phyloP scores from a whole-genome alignment of 1,284 basidiomycete genomes.

The Cerrena zonata region DNA sequence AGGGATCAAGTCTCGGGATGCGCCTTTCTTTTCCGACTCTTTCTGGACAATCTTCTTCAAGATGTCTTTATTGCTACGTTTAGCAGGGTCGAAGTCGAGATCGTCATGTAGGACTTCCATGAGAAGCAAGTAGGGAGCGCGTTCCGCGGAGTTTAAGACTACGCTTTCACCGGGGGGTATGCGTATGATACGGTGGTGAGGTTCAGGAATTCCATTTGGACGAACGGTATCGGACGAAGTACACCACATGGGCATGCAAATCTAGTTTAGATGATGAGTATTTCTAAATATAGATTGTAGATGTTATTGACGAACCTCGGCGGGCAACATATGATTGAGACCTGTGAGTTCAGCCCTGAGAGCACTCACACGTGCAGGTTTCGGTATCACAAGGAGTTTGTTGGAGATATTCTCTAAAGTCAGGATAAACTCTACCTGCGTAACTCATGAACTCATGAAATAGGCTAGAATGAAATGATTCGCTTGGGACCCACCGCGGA shows the following conservation, averaged over 20 bases:
- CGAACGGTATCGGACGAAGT: constrained; percentile 57
- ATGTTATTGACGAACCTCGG: constrained; percentile 54
- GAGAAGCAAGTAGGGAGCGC: constrained; percentile 89
- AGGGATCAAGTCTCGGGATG: constrained; percentile 44
- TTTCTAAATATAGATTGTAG: constrained; percentile 2
- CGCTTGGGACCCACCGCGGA: constrained; percentile 61
- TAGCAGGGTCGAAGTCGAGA: constrained; percentile 87
- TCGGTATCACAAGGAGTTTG: constrained; percentile 85
- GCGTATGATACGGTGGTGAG: constrained; percentile 92
- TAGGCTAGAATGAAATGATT: constrained; percentile 7
- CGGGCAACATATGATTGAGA: constrained; percentile 92
- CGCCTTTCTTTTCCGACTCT: constrained; percentile 55
- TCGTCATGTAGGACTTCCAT: constrained; percentile 90
- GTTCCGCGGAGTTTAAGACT: constrained; percentile 95
- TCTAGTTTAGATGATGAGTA: constrained; percentile 34
- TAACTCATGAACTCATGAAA: background rate
- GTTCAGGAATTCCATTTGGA: constrained; percentile 41
- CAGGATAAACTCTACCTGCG: constrained; percentile 78
- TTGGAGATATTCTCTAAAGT: constrained; percentile 91
- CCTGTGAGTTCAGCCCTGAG: constrained; percentile 92
- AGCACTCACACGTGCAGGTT: constrained; percentile 90
- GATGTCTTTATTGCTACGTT: constrained; percentile 80
- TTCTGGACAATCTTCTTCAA: constrained; percentile 79
- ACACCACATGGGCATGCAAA: constrained; percentile 98
- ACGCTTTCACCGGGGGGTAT: constrained; percentile 98